Conservation (phyloP, 495 filamentous ascomycete species). For the Aspergillus conjunctus region DNA sequence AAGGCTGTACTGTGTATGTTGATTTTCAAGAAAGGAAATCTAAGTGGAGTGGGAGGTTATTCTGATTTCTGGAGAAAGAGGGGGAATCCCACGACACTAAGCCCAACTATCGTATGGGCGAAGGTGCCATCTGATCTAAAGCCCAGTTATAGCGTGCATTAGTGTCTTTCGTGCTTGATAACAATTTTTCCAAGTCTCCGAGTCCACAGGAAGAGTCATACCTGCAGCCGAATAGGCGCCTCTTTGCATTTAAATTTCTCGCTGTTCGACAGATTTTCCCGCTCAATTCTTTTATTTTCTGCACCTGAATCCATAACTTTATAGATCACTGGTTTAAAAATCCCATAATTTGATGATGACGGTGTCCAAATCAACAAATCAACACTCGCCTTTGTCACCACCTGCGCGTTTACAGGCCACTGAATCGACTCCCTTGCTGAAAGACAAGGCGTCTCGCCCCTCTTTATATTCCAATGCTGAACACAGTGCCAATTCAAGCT, state of each 20-base stretch:
- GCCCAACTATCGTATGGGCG: too few relatives aligned
- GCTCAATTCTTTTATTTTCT: not conserved
- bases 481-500: conserved; percentile 20
- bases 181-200: not conserved
- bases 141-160: conserved; percentile 8
- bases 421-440: conserved; percentile 35
- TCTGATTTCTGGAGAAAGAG: not conserved
- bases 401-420: conserved; percentile 11
- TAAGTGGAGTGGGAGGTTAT: too few relatives aligned
- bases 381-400: conserved; percentile 2
- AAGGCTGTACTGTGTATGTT: too few relatives aligned
- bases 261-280: too few relatives aligned
- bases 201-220: not conserved
- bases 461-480: conserved; percentile 14
- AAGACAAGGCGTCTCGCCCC: conserved; percentile 7
- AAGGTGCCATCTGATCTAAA: not conserved
- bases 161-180: not conserved
- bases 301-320: not conserved
- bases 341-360: conserved; percentile 12
- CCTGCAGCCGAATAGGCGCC: not conserved
- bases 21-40: too few relatives aligned
- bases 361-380: not conserved
- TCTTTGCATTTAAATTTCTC: not conserved
- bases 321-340: not conserved
- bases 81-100: not conserved